Evolutionary conservation across 192 early-diverging fungal species (phyloP).

Genomic region (Ambispora gerdemannii): DNA sequence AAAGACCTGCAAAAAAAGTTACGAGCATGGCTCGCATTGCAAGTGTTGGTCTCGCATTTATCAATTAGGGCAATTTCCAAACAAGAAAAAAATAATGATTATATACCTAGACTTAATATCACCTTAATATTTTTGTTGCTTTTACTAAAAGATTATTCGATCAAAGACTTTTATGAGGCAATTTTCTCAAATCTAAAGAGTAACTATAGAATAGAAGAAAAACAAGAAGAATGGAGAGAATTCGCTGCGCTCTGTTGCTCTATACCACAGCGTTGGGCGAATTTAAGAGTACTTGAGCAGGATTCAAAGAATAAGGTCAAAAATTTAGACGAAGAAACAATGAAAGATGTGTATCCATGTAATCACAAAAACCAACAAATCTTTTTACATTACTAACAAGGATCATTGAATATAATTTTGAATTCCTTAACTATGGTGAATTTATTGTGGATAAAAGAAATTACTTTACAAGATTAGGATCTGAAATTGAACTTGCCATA

Average conservation of each 20-base stretch:
- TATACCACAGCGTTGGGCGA: neutral
- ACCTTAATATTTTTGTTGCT: neutral
- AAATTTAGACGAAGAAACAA: neutral
- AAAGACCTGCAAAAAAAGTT: neutral
- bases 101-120: neutral
- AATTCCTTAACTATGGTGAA: too few species aligned
- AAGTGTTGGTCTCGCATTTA: neutral
- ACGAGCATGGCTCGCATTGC: neutral
- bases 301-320: neutral
- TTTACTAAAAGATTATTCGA: neutral
- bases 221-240: neutral
- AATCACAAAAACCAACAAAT: neutral
- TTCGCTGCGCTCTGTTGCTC: neutral
- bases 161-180: neutral
- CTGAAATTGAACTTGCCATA: conserved; percentile 13
- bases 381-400: too few species aligned
- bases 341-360: neutral
- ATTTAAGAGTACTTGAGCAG: neutral
- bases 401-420: too few species aligned
- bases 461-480: conserved; percentile 1
- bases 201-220: neutral
- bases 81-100: neutral
- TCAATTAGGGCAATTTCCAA: neutral
- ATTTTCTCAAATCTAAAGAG: neutral
- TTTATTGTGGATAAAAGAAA: too few species aligned